A percentile compares a stretch with the other conserved stretches of the same genome.
phyloP scores from a whole-genome alignment of 208 protist species.

The Crithidia bombi region DNA sequence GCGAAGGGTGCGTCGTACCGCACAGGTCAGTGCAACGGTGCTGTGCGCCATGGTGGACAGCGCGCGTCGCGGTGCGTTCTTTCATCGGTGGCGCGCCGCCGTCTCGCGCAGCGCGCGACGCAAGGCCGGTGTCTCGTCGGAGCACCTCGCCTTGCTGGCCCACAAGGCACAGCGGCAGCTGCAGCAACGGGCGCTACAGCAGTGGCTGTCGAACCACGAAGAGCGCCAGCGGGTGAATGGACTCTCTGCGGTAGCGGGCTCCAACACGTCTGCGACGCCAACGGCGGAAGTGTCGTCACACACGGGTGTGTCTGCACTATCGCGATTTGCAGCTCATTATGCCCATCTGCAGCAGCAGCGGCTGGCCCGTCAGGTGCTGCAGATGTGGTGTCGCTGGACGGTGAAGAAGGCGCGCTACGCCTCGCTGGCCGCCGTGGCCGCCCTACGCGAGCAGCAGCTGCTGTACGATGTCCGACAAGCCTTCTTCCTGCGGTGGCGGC shows the following conservation, averaged over 20 bases:
- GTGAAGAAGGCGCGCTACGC: slow-evolving; percentile 25
- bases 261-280: not conserved
- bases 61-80: slow-evolving; percentile 33
- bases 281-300: not conserved
- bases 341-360: slow-evolving; percentile 19
- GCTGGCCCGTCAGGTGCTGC: slow-evolving; percentile 25
- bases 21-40: slow-evolving; percentile 19
- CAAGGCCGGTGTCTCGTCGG: slow-evolving; percentile 6
- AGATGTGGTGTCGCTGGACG: slow-evolving; percentile 58
- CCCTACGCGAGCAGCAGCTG: slow-evolving; percentile 44
- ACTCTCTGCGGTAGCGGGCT: not conserved
- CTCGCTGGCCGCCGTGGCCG: slow-evolving; percentile 47
- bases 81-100: slow-evolving; percentile 44
- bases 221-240: not conserved
- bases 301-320: slow-evolving; percentile 10
- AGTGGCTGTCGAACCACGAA: slow-evolving; percentile 34
- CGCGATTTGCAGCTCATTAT: slow-evolving; percentile 35
- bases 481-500: slow-evolving; percentile 56
- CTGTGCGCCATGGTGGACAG: slow-evolving; percentile 29
- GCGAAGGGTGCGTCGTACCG: slow-evolving; percentile 19
- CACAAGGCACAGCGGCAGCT: slow-evolving; percentile 55
- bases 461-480: slow-evolving; percentile 38
- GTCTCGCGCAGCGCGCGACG: not conserved
- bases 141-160: slow-evolving; percentile 42
- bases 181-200: slow-evolving; percentile 38